Conservation (phyloP, 768 basidiomycete genomes). For the Neoboletus magnificus region DNA sequence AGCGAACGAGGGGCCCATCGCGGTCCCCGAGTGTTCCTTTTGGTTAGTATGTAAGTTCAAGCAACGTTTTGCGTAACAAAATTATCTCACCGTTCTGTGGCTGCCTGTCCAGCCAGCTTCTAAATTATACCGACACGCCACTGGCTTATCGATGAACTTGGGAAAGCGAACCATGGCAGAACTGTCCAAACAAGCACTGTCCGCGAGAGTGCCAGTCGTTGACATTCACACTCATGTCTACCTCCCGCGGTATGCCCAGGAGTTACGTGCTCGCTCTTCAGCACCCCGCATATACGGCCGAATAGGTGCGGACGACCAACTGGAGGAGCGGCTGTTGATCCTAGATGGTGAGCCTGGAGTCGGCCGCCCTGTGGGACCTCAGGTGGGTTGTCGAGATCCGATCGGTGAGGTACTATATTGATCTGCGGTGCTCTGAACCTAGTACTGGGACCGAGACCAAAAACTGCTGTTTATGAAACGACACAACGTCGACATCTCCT, state of each 20-base stretch:
- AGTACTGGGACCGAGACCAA: slow-evolving; percentile 76
- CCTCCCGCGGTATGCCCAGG: slow-evolving; percentile 70
- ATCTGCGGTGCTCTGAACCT: slow-evolving; percentile 6
- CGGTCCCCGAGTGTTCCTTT: neutral
- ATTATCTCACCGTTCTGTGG: slow-evolving; percentile 14
- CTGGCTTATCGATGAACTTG: slow-evolving; percentile 29
- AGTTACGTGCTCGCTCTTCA: slow-evolving; percentile 59
- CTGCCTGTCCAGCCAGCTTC: slow-evolving; percentile 13
- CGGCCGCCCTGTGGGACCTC: slow-evolving; percentile 77
- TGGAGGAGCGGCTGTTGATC: slow-evolving; percentile 72
- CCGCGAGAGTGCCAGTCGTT: slow-evolving; percentile 45
- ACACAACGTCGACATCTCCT: slow-evolving; percentile 76
- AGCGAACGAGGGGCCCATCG: slow-evolving; percentile 4
- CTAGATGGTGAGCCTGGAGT: slow-evolving; percentile 76
- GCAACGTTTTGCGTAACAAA: slow-evolving; percentile 9
- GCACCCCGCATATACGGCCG: slow-evolving; percentile 66
- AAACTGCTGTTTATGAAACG: slow-evolving; percentile 84
- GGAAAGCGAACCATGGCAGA: slow-evolving; percentile 25
- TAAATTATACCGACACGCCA: slow-evolving; percentile 7
- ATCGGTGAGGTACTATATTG: slow-evolving; percentile 1
- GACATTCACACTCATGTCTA: slow-evolving; percentile 89
- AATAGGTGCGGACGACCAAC: slow-evolving; percentile 38
- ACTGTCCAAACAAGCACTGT: slow-evolving; percentile 19
- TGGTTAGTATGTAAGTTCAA: slow-evolving; percentile 14
- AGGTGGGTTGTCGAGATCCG: slow-evolving; percentile 38